Conservation (phyloP, 495 filamentous ascomycete genomes). For the Apiosordaria backusii region DNA sequence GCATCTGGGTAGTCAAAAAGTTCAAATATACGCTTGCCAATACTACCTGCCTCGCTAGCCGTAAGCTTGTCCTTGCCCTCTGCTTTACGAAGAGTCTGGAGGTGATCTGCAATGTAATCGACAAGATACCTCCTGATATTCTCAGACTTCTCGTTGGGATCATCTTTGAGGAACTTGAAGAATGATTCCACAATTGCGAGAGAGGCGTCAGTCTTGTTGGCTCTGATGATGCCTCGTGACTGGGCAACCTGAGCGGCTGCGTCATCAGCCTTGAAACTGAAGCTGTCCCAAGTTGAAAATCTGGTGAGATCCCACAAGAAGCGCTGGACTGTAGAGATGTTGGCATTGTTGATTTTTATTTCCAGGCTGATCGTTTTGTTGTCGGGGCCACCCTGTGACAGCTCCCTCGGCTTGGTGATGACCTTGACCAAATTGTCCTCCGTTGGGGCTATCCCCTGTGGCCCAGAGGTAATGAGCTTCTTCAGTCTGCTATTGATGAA, state of each 20-base stretch:
- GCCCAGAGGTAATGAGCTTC: not conserved
- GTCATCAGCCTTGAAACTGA: constrained; percentile 3
- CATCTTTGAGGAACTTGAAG: not conserved
- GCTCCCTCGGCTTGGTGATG: constrained; percentile 6
- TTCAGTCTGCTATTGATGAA: constrained; percentile 7
- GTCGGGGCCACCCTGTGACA: not conserved
- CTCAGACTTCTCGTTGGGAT: not conserved
- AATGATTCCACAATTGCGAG: not conserved
- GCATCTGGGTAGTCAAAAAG: not conserved
- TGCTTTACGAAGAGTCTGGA: not conserved
- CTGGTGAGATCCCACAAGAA: constrained; percentile 13
- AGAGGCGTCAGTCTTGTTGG: not conserved
- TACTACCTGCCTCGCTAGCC: not conserved
- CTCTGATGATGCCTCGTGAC: not conserved
- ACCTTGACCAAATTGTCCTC: not conserved
- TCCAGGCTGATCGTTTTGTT: constrained; percentile 8
- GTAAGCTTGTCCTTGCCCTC: not conserved
- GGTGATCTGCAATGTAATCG: not conserved
- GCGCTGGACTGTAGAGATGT: constrained; percentile 4
- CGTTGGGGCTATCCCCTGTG: not conserved
- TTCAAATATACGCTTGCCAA: not conserved
- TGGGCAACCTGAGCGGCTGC: not conserved
- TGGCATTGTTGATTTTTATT: constrained; percentile 9
- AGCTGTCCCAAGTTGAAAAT: constrained; percentile 9
- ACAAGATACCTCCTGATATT: not conserved